phyloP scores from a whole-genome alignment of 2,329 filamentous ascomycete genomes.

The Aspergillus tanneri region DNA sequence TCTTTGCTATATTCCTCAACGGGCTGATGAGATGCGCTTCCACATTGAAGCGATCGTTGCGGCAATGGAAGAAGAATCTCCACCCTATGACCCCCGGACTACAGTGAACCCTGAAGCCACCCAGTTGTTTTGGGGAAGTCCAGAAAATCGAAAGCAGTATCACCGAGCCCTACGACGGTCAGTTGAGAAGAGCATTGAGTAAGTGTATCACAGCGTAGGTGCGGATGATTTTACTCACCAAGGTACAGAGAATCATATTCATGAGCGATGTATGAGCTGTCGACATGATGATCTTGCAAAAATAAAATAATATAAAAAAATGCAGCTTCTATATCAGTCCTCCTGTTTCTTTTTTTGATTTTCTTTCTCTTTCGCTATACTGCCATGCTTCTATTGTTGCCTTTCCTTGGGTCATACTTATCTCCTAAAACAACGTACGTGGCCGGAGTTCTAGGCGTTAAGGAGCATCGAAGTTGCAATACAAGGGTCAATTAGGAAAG shows the following conservation, averaged over 20 bases:
- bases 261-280: not conserved
- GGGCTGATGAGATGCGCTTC: conserved; percentile 71
- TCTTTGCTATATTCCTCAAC: conserved; percentile 74
- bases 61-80: conserved; percentile 80
- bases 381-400: no score
- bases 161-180: conserved; percentile 76
- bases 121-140: conserved; percentile 79
- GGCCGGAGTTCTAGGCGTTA: no score
- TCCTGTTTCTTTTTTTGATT: no score
- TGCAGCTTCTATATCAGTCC: no score
- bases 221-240: not conserved
- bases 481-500: no score
- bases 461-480: no score
- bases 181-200: conserved; percentile 54
- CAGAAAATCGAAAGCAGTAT: conserved; percentile 79
- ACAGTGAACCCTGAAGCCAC: conserved; percentile 83
- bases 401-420: no score
- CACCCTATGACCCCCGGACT: conserved; percentile 85
- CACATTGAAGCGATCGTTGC: conserved; percentile 83
- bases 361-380: no score
- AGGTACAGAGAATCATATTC: not conserved
- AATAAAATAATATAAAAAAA: no score
- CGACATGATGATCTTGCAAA: no score
- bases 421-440: no score
- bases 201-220: conserved; percentile 6